Evolutionary conservation across 1,284 basidiomycete genomes (phyloP).

Genomic region (Afroboletus lepidellus): DNA sequence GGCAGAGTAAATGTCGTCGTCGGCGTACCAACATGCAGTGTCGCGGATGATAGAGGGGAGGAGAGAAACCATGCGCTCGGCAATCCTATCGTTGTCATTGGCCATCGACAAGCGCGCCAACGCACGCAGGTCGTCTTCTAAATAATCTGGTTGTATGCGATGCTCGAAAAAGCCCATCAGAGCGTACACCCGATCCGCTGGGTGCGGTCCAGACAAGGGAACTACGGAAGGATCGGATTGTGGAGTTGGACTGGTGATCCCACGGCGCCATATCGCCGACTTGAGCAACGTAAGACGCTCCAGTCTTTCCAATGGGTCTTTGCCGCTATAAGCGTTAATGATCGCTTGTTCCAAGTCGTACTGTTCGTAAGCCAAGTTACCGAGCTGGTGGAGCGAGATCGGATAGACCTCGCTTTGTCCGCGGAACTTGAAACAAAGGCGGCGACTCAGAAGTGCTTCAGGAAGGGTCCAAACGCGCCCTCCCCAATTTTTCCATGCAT

Average conservation of each 20-base stretch:
- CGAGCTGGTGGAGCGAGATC: not conserved
- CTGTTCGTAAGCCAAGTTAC: not conserved
- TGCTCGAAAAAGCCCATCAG: not conserved
- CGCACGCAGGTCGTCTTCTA: not conserved
- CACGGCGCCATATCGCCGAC: not conserved
- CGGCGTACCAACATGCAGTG: not conserved
- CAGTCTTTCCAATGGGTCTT: not conserved
- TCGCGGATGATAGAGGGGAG: not conserved
- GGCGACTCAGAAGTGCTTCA: not conserved
- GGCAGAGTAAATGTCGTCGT: not conserved
- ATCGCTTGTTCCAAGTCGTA: not conserved
- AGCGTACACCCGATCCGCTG: not conserved
- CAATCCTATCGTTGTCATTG: not conserved
- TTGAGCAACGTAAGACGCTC: not conserved
- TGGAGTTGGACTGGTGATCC: not conserved
- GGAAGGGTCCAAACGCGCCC: not conserved
- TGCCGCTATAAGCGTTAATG: not conserved
- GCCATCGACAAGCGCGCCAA: not conserved
- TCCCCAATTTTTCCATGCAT: not conserved
- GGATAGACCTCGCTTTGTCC: not conserved
- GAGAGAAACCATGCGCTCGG: not conserved
- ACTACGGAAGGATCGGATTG: not conserved
- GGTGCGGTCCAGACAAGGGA: not conserved
- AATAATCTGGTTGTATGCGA: not conserved
- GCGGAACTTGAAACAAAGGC: not conserved